Conservation (phyloP, 257 asterid genomes). For the Osmanthus fragrans region DNA sequence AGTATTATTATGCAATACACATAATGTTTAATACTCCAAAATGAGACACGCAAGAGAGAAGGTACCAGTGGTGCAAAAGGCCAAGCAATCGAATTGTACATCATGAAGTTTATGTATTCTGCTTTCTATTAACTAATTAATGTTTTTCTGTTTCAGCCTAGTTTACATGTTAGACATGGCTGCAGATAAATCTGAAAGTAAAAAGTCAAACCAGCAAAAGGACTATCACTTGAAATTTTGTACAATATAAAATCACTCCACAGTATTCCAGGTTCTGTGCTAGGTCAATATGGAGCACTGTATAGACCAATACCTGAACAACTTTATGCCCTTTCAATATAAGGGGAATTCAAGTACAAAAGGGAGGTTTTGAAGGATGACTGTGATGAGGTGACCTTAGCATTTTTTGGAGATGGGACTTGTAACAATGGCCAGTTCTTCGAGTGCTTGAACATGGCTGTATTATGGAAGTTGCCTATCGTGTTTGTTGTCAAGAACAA, state of each 20-base stretch:
- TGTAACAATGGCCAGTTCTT: conserved; percentile 98
- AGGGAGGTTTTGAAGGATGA: conserved; percentile 84
- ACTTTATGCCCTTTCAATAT: neutral
- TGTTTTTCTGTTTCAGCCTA: neutral
- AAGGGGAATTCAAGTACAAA: conserved; percentile 49
- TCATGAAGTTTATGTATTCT: neutral
- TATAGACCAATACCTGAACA: conserved; percentile 1
- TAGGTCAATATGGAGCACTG: neutral
- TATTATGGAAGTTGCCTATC: conserved; percentile 91
- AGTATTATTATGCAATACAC: neutral
- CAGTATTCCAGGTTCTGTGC: neutral
- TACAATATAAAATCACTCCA: neutral
- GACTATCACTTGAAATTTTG: neutral
- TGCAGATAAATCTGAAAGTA: neutral
- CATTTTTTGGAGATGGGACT: conserved; percentile 96
- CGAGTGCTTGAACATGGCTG: conserved; percentile 99
- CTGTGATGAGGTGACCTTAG: conserved; percentile 87
- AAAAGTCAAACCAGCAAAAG: neutral
- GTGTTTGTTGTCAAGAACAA: conserved; percentile 96
- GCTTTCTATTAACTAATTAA: neutral
- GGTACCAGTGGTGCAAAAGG: conserved; percentile 10
- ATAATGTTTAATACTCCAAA: conserved; percentile 9
- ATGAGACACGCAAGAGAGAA: neutral
- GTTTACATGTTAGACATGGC: conserved; percentile 1
- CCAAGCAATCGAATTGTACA: neutral